Conservation (phyloP, 2,329 filamentous ascomycete genomes). For the Pseudogymnoascus sp. region DNA sequence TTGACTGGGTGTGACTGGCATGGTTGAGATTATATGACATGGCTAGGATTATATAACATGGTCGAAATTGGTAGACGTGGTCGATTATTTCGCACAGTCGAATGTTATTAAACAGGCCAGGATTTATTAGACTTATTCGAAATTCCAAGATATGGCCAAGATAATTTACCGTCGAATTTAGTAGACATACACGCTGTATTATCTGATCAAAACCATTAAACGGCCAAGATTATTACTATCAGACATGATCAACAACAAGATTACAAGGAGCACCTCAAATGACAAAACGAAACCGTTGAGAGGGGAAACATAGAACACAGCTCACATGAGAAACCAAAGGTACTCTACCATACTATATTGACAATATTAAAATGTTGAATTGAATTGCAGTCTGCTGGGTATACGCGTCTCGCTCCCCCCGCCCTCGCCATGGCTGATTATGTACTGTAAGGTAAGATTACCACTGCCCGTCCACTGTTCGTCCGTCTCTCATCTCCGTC, state of each 20-base stretch:
- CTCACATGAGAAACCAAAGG: neutral
- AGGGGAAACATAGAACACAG: neutral
- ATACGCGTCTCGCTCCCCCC: neutral
- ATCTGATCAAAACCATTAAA: neutral
- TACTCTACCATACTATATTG: neutral
- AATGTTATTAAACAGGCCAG: neutral
- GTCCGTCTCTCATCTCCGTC: neutral
- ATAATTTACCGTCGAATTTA: neutral
- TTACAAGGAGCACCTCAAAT: neutral
- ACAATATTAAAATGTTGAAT: slow-evolving; percentile 2
- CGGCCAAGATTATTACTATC: neutral
- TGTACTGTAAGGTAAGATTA: neutral
- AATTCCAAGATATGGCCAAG: neutral
- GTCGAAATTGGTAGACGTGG: neutral
- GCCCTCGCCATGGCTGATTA: neutral
- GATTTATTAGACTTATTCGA: neutral
- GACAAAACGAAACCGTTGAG: neutral
- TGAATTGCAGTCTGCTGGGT: slow-evolving; percentile 3
- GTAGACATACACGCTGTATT: neutral
- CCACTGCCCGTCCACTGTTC: neutral
- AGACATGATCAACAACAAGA: neutral
- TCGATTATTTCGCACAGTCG: neutral
- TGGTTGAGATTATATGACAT: neutral
- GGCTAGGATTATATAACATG: neutral
- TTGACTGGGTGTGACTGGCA: neutral